phyloP scores from a whole-genome alignment of 208 protist species.

The Trypanosoma rangeli region DNA sequence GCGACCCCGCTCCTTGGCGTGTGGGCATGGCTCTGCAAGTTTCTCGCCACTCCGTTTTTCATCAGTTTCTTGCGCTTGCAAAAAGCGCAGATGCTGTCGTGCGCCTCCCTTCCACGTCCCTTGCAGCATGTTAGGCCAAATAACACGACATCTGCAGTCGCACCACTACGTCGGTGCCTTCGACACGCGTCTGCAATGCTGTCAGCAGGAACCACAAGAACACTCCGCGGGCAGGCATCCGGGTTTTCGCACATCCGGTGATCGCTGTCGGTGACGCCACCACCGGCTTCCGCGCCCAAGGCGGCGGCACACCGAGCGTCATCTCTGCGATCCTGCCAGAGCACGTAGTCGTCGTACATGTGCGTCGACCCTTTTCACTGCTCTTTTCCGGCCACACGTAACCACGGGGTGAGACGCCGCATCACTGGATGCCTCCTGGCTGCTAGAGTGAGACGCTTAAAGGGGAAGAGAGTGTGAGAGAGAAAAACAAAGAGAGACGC shows the following conservation, averaged over 20 bases:
- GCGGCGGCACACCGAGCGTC: constrained; percentile 29
- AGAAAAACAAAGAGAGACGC: constrained; percentile 9
- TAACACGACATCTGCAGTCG: constrained; percentile 73
- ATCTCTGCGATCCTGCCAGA: constrained; percentile 48
- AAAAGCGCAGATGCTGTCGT: constrained; percentile 56
- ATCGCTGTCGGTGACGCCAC: background rate
- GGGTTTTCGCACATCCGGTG: constrained; percentile 49
- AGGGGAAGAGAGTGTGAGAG: background rate
- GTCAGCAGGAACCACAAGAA: constrained; percentile 64
- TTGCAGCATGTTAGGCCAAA: constrained; percentile 80
- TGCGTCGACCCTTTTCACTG: constrained; percentile 29
- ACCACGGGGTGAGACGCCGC: constrained; percentile 3
- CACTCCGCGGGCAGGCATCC: constrained; percentile 66
- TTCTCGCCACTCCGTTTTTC: constrained; percentile 7
- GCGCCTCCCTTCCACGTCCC: constrained; percentile 47
- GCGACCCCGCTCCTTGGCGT: constrained; percentile 16
- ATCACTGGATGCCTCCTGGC: constrained; percentile 3
- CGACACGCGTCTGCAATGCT: constrained; percentile 13
- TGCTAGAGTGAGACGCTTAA: background rate
- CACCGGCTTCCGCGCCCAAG: background rate
- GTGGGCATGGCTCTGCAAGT: background rate
- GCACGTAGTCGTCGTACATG: constrained; percentile 46
- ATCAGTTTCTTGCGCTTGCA: constrained; percentile 30
- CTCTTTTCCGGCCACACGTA: constrained; percentile 9
- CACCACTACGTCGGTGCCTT: constrained; percentile 51